These are phyloP conservation scores for Priceomyces castillae DNA, from an alignment of 805 yeast genomes.

Conservation along the genomic window DNA sequence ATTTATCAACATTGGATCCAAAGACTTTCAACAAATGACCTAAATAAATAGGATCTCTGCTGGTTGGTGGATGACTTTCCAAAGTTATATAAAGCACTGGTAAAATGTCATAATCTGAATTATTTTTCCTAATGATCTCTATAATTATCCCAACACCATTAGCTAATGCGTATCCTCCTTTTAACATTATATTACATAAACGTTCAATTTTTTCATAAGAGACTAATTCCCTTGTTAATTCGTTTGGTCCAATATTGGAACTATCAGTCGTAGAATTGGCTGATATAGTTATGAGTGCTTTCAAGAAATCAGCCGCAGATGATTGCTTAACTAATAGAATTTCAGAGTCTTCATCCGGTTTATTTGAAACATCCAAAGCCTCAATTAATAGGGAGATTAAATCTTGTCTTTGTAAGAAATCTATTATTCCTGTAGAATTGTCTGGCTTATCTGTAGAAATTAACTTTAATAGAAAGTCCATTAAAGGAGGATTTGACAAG, in stretches of 20 bases:
- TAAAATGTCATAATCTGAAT: conserved; percentile 45
- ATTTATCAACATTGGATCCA: conserved; percentile 35
- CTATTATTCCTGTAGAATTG: conserved; percentile 45
- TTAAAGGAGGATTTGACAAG: conserved; percentile 44
- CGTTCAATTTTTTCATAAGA: conserved; percentile 33
- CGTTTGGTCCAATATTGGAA: conserved; percentile 47
- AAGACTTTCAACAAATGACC: conserved; percentile 43
- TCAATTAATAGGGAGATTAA: conserved; percentile 34
- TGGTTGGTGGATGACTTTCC: conserved; percentile 47
- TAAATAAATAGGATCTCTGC: conserved; percentile 46
- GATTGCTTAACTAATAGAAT: conserved; percentile 31
- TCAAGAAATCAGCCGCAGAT: conserved; percentile 45
- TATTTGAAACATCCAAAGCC: conserved; percentile 26
- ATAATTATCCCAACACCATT: conserved; percentile 49
- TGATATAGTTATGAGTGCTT: conserved; percentile 45
- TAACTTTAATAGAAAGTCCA: conserved; percentile 44
- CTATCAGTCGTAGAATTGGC: conserved; percentile 47
- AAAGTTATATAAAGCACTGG: conserved; percentile 44
- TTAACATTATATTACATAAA: conserved; percentile 39
- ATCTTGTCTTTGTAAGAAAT: conserved; percentile 40
- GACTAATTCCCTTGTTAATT: conserved; percentile 44
- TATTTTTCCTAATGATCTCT: conserved; percentile 45
- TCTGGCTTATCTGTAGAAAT: conserved; percentile 48
- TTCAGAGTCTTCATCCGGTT: conserved; percentile 15
- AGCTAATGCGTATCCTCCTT: conserved; percentile 47